Percentiles rank a stretch among this genome's conserved stretches.
These are phyloP conservation scores for Teratosphaeria epicoccoides DNA, from an alignment of 2,329 filamentous ascomycete species.

Conservation along the genomic window DNA sequence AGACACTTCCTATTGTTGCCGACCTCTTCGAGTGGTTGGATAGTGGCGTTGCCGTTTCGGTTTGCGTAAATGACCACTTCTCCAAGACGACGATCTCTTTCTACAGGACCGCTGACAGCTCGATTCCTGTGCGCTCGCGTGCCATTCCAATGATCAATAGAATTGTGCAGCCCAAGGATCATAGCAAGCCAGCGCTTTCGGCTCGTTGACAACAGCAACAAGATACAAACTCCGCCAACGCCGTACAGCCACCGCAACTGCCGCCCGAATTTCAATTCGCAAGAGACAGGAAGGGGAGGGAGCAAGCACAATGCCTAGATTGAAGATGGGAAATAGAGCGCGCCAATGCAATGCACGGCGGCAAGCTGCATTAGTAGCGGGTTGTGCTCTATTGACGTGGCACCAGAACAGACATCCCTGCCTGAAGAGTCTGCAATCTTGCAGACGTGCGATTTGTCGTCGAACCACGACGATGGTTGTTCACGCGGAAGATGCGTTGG, in stretches of 20 bases:
- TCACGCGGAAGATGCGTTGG: background rate
- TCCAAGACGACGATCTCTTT: background rate
- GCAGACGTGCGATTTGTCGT: background rate
- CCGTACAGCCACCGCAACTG: background rate
- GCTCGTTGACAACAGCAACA: background rate
- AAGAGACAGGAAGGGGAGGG: background rate
- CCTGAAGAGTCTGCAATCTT: background rate
- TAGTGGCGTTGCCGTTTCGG: background rate
- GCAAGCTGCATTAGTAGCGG: background rate
- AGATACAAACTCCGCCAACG: background rate
- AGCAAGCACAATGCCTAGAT: background rate
- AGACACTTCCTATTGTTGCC: background rate
- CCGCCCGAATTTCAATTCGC: background rate
- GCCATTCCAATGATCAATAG: background rate
- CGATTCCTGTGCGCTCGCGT: background rate
- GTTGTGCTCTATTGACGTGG: background rate
- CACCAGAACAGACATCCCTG: background rate
- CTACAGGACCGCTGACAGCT: background rate
- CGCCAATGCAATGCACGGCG: constrained; percentile 1
- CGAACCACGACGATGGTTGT: background rate
- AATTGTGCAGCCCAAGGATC: background rate
- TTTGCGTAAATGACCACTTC: background rate
- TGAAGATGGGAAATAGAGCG: background rate
- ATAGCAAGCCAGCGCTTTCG: background rate
- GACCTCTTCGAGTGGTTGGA: background rate